These are phyloP conservation scores for Suhomyces sp. DNA, from an alignment of 805 yeast genomes.

Conservation along the genomic window DNA sequence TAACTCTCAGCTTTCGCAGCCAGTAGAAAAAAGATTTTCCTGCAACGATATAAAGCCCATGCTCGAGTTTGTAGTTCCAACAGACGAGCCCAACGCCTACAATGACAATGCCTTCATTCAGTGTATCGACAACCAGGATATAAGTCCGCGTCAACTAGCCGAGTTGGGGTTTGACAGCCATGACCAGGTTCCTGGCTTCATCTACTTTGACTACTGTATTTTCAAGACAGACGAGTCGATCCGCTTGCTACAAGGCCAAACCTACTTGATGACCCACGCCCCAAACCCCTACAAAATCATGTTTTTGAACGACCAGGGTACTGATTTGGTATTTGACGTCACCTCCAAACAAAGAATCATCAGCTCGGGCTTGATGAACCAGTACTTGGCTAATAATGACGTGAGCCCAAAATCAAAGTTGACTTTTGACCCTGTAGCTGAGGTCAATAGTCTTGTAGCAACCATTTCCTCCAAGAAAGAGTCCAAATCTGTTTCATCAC, in stretches of 20 bases:
- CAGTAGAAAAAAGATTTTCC: constrained; percentile 1
- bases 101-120: constrained; percentile 5
- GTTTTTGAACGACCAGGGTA: constrained; percentile 17
- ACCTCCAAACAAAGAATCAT: constrained; percentile 22
- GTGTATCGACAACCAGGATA: constrained; percentile 17
- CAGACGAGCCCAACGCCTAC: background rate
- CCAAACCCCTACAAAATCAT: constrained; percentile 22
- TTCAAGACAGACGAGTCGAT: constrained; percentile 19
- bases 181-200: constrained; percentile 26
- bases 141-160: constrained; percentile 17
- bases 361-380: constrained; percentile 32
- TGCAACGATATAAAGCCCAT: constrained; percentile 14
- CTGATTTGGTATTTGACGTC: constrained; percentile 19
- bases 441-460: background rate
- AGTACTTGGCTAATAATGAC: constrained; percentile 22
- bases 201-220: constrained; percentile 21
- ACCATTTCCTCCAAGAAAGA: background rate
- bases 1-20: constrained; percentile 7
- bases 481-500: background rate
- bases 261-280: constrained; percentile 15
- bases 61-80: constrained; percentile 7
- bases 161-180: constrained; percentile 21
- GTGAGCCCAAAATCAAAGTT: constrained; percentile 4
- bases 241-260: constrained; percentile 17
- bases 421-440: constrained; percentile 21